A percentile compares a stretch with the other conserved stretches of the same genome.
Conservation (phyloP, 805 yeast species). For the Saturnispora saitoi region DNA sequence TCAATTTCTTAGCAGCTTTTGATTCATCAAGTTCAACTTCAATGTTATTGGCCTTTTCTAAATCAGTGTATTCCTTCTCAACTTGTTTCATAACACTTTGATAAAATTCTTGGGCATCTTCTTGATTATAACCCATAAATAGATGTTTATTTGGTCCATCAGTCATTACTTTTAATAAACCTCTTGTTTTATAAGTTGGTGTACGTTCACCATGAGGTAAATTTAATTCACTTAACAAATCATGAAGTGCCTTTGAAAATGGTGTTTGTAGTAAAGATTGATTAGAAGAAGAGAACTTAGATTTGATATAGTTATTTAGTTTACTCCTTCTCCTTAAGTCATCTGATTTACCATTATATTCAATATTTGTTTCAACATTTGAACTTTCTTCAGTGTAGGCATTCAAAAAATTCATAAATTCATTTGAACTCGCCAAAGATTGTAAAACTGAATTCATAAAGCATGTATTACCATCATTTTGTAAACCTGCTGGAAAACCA, state of each 20-base stretch:
- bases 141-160: slow-evolving; percentile 73
- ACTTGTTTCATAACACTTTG: slow-evolving; percentile 64
- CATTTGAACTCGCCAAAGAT: slow-evolving; percentile 65
- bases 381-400: slow-evolving; percentile 17
- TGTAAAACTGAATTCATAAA: slow-evolving; percentile 90
- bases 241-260: slow-evolving; percentile 48
- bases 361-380: not conserved
- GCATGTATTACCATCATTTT: slow-evolving; percentile 89
- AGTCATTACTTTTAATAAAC: slow-evolving; percentile 57
- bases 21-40: slow-evolving; percentile 10
- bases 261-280: slow-evolving; percentile 13
- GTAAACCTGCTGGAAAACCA: slow-evolving; percentile 75
- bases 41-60: slow-evolving; percentile 8
- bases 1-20: slow-evolving; percentile 21
- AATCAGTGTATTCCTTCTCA: slow-evolving; percentile 43
- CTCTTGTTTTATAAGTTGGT: slow-evolving; percentile 54
- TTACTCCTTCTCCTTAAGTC: slow-evolving; percentile 15
- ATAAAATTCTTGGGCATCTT: slow-evolving; percentile 94
- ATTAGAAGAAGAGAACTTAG: slow-evolving; percentile 2
- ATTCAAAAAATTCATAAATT: slow-evolving; percentile 48
- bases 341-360: not conserved
- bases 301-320: slow-evolving; percentile 15
- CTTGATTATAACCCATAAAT: slow-evolving; percentile 81
- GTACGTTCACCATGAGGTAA: slow-evolving; percentile 43
- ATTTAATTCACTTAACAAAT: slow-evolving; percentile 48